phyloP scores from a whole-genome alignment of 495 filamentous ascomycete species.

The Xylaria intraflava region DNA sequence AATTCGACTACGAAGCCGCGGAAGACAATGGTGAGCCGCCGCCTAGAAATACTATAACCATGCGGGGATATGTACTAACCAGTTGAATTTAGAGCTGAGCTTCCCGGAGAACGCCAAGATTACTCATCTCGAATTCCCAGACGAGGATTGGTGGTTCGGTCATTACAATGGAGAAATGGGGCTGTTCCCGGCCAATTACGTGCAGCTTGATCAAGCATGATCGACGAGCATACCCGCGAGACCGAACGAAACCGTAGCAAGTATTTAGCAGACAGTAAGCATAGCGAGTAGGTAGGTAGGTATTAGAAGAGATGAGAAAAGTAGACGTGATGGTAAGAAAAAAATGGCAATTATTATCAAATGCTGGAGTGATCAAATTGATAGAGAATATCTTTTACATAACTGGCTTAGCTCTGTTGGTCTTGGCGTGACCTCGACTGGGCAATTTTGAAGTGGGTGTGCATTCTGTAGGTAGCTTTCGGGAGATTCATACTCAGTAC shows the following conservation, averaged over 20 bases:
- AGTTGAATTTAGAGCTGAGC: slow-evolving; percentile 54
- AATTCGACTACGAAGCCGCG: slow-evolving; percentile 95
- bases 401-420: neutral
- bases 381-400: neutral
- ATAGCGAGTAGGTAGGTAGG: slow-evolving; percentile 2
- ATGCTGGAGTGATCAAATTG: too few relatives aligned
- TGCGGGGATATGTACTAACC: slow-evolving; percentile 14
- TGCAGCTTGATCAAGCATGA: slow-evolving; percentile 61
- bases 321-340: slow-evolving; percentile 6
- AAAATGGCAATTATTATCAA: neutral
- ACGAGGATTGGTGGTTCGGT: slow-evolving; percentile 98
- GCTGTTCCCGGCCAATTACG: slow-evolving; percentile 89
- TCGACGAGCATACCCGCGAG: slow-evolving; percentile 29
- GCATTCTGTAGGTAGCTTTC: too few relatives aligned
- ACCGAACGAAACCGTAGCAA: neutral
- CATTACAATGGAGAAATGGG: slow-evolving; percentile 71
- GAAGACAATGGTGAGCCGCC: slow-evolving; percentile 72
- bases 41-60: neutral
- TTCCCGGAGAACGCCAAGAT: slow-evolving; percentile 88
- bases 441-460: too few relatives aligned
- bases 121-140: slow-evolving; percentile 72
- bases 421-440: neutral
- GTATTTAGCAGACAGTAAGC: neutral
- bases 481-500: too few relatives aligned
- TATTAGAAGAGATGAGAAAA: neutral